Conservation (phyloP, 257 asterid genomes). For the Nicotiana tabacum region DNA sequence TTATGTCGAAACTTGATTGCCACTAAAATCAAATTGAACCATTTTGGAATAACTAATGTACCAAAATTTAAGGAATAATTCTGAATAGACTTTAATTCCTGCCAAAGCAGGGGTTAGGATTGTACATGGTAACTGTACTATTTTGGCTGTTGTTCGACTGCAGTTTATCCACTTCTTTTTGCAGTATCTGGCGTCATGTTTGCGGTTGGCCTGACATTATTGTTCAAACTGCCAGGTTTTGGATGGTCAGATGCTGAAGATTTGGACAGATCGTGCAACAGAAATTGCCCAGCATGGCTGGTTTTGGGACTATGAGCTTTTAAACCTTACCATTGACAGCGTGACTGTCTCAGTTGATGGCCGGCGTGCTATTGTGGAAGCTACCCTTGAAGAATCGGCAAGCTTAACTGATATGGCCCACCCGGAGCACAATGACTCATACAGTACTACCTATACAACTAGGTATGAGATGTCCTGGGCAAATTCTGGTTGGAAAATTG, state of each 20-base stretch:
- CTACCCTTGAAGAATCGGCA: constrained; percentile 89
- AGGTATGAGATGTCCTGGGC: constrained; percentile 71
- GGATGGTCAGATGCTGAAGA: constrained; percentile 95
- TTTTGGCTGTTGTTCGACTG: neutral
- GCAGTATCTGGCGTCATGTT: neutral
- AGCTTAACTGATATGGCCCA: constrained; percentile 62
- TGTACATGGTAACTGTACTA: neutral
- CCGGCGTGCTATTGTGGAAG: constrained; percentile 83
- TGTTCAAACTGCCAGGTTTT: constrained; percentile 51
- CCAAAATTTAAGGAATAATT: neutral
- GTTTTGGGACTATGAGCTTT: constrained; percentile 80
- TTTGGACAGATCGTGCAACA: constrained; percentile 78
- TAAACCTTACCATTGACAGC: constrained; percentile 73
- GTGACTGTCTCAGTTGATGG: constrained; percentile 86
- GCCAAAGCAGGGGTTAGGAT: neutral
- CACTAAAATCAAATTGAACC: neutral
- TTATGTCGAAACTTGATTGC: neutral
- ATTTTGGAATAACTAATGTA: neutral
- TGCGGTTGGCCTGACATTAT: neutral
- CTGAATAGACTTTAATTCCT: neutral
- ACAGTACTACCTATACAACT: constrained; percentile 65
- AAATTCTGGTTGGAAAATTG: constrained; percentile 78
- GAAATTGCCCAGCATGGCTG: constrained; percentile 85
- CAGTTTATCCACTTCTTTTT: neutral
- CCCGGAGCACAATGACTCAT: constrained; percentile 73